Evolutionary conservation across 2,329 filamentous ascomycete species (phyloP).

Genomic region (Colletotrichum incanum): DNA sequence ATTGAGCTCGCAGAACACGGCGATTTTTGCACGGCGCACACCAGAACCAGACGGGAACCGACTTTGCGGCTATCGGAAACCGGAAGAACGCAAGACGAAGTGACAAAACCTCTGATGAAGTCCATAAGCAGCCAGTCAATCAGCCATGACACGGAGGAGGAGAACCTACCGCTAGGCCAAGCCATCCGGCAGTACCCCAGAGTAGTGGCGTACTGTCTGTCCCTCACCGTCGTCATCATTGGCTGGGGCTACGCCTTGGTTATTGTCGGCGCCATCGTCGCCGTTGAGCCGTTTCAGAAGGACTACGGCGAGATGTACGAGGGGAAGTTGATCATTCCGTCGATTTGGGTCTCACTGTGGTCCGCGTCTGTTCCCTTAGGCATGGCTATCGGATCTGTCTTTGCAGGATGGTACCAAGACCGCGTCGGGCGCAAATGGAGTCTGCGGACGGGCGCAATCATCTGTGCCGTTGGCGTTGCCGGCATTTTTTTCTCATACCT

Average conservation of each 20-base stretch:
- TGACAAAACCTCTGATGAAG: neutral
- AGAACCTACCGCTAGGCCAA: constrained; percentile 47
- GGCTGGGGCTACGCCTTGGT: constrained; percentile 52
- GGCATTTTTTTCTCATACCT: constrained; percentile 50
- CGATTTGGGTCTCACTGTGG: constrained; percentile 51
- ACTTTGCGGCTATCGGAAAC: neutral
- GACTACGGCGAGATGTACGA: constrained; percentile 49
- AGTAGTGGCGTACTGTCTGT: constrained; percentile 47
- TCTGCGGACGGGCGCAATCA: constrained; percentile 47
- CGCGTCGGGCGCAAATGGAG: constrained; percentile 47
- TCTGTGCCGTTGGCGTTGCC: constrained; percentile 47
- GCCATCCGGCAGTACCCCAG: constrained; percentile 49
- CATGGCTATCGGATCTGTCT: constrained; percentile 46
- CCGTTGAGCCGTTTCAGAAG: constrained; percentile 49
- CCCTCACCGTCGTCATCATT: constrained; percentile 48
- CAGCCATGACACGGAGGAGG: constrained; percentile 2
- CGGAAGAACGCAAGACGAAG: neutral
- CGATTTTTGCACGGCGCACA: neutral
- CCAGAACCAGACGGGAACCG: neutral
- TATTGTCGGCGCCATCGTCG: constrained; percentile 49
- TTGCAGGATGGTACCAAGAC: constrained; percentile 50
- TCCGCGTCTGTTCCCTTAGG: constrained; percentile 46
- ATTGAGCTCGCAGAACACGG: constrained; percentile 18
- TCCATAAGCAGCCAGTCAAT: constrained; percentile 1
- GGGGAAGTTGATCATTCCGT: constrained; percentile 47